Evolutionary conservation across 2,329 filamentous ascomycete species (phyloP), one percentile per base, ranked within the genome.

Genomic region (Hypoxylon sp.): DNA sequence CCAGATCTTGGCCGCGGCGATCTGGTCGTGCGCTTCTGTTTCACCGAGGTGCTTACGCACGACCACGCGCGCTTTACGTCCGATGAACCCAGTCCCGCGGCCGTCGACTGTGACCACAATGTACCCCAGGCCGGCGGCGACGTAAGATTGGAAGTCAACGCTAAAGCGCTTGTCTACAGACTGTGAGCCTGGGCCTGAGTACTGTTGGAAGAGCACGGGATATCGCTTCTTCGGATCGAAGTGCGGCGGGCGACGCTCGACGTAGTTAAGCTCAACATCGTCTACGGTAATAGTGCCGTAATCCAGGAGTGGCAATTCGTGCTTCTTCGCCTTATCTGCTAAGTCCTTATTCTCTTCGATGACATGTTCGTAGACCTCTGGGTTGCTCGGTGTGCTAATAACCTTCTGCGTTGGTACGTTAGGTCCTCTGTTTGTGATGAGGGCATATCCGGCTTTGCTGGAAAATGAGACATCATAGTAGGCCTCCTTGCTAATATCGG

Each of bases 21-120:
- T 98, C 80, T 99, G 96, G 79, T 98, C 96, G 42, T 89, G 85
- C 0, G 95, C 89, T 83, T 99, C 96, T 77, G 90, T 93, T 75
- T 92, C 84, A 17, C 96, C 96, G 33, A 99, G 87, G 71, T 97
- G 91, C 59, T 91, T 93, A 65, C 95, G 91, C 63, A 97, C 89
- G 60, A 92, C 86, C 61, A 94, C 94, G 56, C 96, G 91, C 64
- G 93, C 90, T 79, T 92, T 88, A 75, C 97, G 92, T 33, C 96
- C 96, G 53, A 93, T 92, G 81, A 90, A 97, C 37, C 97, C 96
- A 0, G 96, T 99, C 46, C 96, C 96, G 56, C 95, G 91, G 17
- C 94, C 94, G 78, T 99, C 96, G 30, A 99, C 91, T 0, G 95
- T 98, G 54, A 99, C 92, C 40, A 98, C 95, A 58, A 99, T 87